Evolutionary conservation across 257 asterid genomes (phyloP).

Genomic region (Nicotiana undulata): DNA sequence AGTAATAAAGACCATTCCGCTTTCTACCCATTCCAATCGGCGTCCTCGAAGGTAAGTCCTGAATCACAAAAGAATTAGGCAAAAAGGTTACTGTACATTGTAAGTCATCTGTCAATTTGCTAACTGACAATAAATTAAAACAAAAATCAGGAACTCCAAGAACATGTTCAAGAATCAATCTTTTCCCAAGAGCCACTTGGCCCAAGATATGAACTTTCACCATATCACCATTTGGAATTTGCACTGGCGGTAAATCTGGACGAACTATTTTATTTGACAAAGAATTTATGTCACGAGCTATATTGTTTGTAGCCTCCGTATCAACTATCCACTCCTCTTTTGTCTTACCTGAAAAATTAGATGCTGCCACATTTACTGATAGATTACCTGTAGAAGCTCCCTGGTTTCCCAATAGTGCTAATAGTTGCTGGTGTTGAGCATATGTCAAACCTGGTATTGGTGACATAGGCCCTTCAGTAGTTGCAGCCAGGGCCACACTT

Average conservation of each 20-base stretch:
- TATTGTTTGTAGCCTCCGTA: too few species aligned
- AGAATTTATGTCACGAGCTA: neutral
- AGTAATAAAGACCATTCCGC: neutral
- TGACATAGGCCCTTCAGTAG: too few species aligned
- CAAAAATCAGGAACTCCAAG: neutral
- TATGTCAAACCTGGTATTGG: too few species aligned
- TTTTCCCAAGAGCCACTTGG: neutral
- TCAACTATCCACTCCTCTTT: neutral
- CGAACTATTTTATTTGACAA: neutral
- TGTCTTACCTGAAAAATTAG: too few species aligned
- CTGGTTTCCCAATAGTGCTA: too few species aligned
- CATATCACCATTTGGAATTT: neutral
- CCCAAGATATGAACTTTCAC: neutral
- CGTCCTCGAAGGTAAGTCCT: constrained; percentile 6
- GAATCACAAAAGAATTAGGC: neutral
- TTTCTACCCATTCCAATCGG: constrained; percentile 13
- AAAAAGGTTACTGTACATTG: neutral
- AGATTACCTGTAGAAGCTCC: too few species aligned
- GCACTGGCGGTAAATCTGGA: neutral
- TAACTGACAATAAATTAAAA: neutral
- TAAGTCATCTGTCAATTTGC: neutral
- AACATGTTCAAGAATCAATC: neutral
- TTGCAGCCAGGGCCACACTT: neutral
- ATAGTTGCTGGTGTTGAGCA: too few species aligned
- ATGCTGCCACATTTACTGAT: too few species aligned